Conservation (phyloP, 345 rosid genomes). For the Citropsis articulata region DNA sequence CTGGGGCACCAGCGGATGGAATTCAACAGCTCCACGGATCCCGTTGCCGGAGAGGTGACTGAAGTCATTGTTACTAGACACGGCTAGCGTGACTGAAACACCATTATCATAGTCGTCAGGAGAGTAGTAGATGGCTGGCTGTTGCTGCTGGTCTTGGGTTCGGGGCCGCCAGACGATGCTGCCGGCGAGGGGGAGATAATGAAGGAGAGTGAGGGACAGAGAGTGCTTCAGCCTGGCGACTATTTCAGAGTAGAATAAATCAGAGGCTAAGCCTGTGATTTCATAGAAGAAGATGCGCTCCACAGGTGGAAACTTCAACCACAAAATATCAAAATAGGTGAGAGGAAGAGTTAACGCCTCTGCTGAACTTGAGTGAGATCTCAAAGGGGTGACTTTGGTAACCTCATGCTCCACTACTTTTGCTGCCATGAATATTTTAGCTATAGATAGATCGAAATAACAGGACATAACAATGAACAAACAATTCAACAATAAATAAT, state of each 20-base stretch:
- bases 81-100: slow-evolving; percentile 38
- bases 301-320: not conserved
- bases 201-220: slow-evolving; percentile 32
- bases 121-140: slow-evolving; percentile 23
- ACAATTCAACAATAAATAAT: too few species aligned
- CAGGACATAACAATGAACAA: too few species aligned
- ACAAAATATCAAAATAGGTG: not conserved
- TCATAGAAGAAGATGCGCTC: not conserved
- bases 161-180: slow-evolving; percentile 21
- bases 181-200: slow-evolving; percentile 35
- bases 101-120: slow-evolving; percentile 5
- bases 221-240: slow-evolving; percentile 41
- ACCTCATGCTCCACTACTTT: not conserved
- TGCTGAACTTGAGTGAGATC: not conserved
- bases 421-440: too few species aligned
- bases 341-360: not conserved
- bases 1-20: slow-evolving; percentile 32
- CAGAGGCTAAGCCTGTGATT: not conserved
- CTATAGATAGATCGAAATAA: too few species aligned
- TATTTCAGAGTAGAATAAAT: slow-evolving; percentile 30
- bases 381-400: not conserved
- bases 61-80: slow-evolving; percentile 24
- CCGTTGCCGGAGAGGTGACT: slow-evolving; percentile 3
- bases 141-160: not conserved
- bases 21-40: slow-evolving; percentile 10